phyloP scores from a whole-genome alignment of 768 basidiomycete genomes.

The Boletus sensibilis region DNA sequence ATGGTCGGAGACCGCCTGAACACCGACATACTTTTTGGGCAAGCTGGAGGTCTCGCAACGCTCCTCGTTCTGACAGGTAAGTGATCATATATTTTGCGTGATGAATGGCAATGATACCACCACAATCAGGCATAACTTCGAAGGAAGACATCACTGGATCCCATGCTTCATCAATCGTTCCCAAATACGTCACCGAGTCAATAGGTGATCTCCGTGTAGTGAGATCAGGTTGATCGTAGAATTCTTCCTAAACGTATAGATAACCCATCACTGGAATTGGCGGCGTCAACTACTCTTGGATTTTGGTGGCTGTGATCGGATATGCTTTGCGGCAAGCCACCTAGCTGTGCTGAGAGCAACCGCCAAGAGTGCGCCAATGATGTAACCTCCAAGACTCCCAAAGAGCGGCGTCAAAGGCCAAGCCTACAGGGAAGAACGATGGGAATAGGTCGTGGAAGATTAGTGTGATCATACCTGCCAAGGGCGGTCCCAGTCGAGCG shows the following conservation, averaged over 20 bases:
- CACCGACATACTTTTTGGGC: constrained; percentile 94
- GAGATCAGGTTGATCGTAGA: constrained; percentile 20
- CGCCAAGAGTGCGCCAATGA: constrained; percentile 55
- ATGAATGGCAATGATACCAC: neutral
- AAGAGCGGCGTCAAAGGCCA: constrained; percentile 82
- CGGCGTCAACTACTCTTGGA: constrained; percentile 22
- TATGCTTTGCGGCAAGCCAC: constrained; percentile 41
- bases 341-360: constrained; percentile 44
- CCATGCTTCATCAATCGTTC: constrained; percentile 67
- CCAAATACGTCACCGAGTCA: constrained; percentile 76
- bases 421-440: constrained; percentile 45
- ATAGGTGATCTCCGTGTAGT: constrained; percentile 74
- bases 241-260: constrained; percentile 4
- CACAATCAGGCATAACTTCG: constrained; percentile 65
- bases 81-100: constrained; percentile 7
- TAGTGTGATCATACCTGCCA: constrained; percentile 78
- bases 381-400: constrained; percentile 68
- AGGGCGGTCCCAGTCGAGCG: constrained; percentile 94
- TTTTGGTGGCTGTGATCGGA: constrained; percentile 25
- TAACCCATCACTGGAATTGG: neutral
- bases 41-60: constrained; percentile 80
- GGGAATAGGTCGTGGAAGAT: neutral
- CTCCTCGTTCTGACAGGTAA: constrained; percentile 90
- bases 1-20: constrained; percentile 96
- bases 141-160: constrained; percentile 73